Percentiles rank a stretch among this genome's conserved stretches.
Evolutionary conservation across 495 filamentous ascomycete species (phyloP).

Genomic region (Aspergillus indologenus): DNA sequence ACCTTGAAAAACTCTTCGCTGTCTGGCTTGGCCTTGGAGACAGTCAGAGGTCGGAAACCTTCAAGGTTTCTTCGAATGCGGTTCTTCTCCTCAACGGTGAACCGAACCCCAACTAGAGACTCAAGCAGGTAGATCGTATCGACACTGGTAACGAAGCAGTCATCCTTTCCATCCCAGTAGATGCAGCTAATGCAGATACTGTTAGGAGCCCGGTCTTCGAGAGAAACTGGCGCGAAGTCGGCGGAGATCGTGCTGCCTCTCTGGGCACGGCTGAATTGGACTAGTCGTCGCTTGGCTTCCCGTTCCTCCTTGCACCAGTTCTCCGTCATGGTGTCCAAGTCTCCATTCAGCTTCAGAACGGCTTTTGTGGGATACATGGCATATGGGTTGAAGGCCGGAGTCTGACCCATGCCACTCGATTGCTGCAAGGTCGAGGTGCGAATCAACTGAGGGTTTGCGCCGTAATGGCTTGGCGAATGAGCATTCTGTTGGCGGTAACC

Average conservation of each 20-base stretch:
- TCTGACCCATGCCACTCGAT: conserved; percentile 41
- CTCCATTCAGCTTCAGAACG: conserved; percentile 76
- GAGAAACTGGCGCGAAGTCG: conserved; percentile 67
- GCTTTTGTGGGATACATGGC: conserved; percentile 84
- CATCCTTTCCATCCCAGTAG: conserved; percentile 83
- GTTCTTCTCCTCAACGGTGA: conserved; percentile 97
- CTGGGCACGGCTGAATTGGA: conserved; percentile 80
- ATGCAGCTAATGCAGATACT: conserved; percentile 89
- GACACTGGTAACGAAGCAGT: conserved; percentile 91
- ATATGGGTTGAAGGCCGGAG: conserved; percentile 71
- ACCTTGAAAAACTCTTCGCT: conserved; percentile 97
- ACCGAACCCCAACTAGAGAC: conserved; percentile 75
- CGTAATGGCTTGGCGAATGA: conserved; percentile 33
- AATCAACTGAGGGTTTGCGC: conserved; percentile 65
- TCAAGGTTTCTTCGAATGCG: conserved; percentile 93
- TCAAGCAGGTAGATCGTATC: conserved; percentile 94
- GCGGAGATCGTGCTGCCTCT: conserved; percentile 68
- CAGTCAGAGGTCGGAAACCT: conserved; percentile 82
- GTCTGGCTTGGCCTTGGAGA: conserved; percentile 86
- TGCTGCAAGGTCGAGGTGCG: conserved; percentile 79
- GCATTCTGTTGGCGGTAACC: conserved; percentile 32
- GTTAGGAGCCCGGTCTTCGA: conserved; percentile 63
- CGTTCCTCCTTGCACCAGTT: conserved; percentile 80
- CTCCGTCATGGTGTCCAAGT: conserved; percentile 74
- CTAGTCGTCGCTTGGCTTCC: conserved; percentile 71